Percentiles rank a stretch among this genome's conserved stretches.
These are phyloP conservation scores for Lachancea fermentati DNA, from an alignment of 805 yeast species.

Conservation along the genomic window DNA sequence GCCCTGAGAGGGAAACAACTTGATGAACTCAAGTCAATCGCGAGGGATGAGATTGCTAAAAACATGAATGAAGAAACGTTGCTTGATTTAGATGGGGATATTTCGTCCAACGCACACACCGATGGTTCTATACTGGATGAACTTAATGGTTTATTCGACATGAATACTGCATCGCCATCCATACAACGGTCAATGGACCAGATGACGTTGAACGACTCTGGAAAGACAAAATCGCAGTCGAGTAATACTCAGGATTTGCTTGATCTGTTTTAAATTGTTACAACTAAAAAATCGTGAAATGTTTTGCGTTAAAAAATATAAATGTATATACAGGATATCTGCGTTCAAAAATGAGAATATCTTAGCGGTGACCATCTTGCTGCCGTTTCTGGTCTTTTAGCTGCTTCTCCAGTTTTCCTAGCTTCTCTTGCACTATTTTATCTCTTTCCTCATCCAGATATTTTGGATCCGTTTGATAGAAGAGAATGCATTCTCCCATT, in stretches of 20 bases:
- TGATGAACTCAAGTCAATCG: slow-evolving; percentile 72
- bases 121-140: slow-evolving; percentile 50
- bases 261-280: slow-evolving; percentile 21
- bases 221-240: slow-evolving; percentile 2
- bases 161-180: slow-evolving; percentile 17
- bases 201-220: slow-evolving; percentile 3
- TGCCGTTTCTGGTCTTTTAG: slow-evolving; percentile 8
- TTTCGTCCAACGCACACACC: slow-evolving; percentile 19
- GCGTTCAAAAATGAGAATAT: not conserved
- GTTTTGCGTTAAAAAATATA: not conserved
- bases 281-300: not conserved
- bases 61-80: slow-evolving; percentile 70
- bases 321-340: not conserved
- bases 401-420: slow-evolving; percentile 33
- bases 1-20: slow-evolving; percentile 47
- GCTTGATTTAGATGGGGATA: slow-evolving; percentile 77
- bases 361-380: not conserved
- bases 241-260: slow-evolving; percentile 27
- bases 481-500: slow-evolving; percentile 58
- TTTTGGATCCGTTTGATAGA: slow-evolving; percentile 50
- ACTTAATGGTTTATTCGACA: slow-evolving; percentile 62
- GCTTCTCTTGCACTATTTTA: slow-evolving; percentile 53
- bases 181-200: slow-evolving; percentile 3
- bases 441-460: slow-evolving; percentile 69
- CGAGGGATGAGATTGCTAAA: slow-evolving; percentile 66